Evolutionary conservation across 1,284 basidiomycete species (phyloP).

Genomic region (Agaricales sp.): DNA sequence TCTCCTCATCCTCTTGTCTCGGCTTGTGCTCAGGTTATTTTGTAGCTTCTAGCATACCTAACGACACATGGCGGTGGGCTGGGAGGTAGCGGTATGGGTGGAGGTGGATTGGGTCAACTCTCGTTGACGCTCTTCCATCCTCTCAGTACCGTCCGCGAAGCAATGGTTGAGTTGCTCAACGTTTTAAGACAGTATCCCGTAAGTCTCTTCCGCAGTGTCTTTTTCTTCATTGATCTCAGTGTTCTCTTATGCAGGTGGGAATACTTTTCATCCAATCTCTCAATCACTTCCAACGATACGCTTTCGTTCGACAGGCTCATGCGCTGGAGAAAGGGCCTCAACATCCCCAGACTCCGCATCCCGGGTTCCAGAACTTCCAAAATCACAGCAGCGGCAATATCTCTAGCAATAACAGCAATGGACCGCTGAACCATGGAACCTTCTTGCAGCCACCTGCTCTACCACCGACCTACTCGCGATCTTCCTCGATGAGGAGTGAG

Average conservation of each 20-base stretch:
- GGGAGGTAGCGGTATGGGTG: no score
- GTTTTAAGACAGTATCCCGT: conserved; percentile 70
- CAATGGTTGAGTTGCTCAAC: conserved; percentile 77
- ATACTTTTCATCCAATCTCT: conserved; percentile 74
- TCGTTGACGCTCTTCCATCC: conserved; percentile 90
- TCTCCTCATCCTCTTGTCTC: conserved; percentile 1
- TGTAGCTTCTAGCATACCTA: conserved; percentile 67
- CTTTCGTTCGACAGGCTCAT: conserved; percentile 68
- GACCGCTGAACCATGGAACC: no score
- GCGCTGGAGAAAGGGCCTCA: conserved; percentile 12
- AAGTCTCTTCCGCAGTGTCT: conserved; percentile 23
- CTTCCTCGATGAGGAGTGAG: background rate
- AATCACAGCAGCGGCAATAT: no score
- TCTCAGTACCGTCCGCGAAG: conserved; percentile 60
- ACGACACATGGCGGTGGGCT: conserved; percentile 62
- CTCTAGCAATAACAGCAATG: no score
- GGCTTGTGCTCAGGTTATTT: conserved; percentile 5
- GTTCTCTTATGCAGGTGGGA: conserved; percentile 52
- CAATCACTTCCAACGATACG: conserved; percentile 88
- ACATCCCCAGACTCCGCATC: background rate
- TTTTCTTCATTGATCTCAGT: conserved; percentile 6
- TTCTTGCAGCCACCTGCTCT: no score
- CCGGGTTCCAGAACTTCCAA: background rate
- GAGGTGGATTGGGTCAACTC: conserved; percentile 65
- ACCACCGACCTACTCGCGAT: background rate